phyloP scores from a whole-genome alignment of 1,284 basidiomycete genomes.

The Phellopilus nigrolimitatus region DNA sequence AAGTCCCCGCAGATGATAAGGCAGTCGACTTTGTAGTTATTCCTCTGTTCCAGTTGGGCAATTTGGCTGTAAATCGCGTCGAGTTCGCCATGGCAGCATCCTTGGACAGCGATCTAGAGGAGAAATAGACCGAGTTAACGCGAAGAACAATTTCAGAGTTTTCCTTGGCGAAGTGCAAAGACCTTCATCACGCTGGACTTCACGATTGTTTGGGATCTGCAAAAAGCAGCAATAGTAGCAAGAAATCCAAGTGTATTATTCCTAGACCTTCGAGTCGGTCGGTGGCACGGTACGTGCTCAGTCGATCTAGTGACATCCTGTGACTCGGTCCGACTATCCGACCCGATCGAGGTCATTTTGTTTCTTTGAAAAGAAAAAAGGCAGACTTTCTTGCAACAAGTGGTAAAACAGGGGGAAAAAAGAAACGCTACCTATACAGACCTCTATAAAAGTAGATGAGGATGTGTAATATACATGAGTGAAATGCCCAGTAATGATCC shows the following conservation, averaged over 20 bases:
- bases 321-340: too few relatives aligned
- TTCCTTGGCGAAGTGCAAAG: neutral
- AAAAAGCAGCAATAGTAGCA: too few relatives aligned
- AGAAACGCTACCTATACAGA: too few relatives aligned
- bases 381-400: too few relatives aligned
- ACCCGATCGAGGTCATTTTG: too few relatives aligned
- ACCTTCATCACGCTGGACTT: neutral
- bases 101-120: constrained; percentile 90
- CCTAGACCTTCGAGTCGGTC: too few relatives aligned
- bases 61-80: constrained; percentile 86
- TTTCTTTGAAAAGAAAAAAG: too few relatives aligned
- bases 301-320: too few relatives aligned
- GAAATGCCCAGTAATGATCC: neutral
- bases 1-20: constrained; percentile 96
- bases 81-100: constrained; percentile 92
- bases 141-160: neutral
- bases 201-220: too few relatives aligned
- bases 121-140: neutral
- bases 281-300: too few relatives aligned
- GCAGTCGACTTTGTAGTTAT: constrained; percentile 72
- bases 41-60: constrained; percentile 51
- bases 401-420: too few relatives aligned
- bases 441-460: neutral
- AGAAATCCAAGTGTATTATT: too few relatives aligned
- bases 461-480: neutral